A percentile compares a stretch with the other conserved stretches of the same genome.
These are phyloP conservation scores for Acephala macrosclerotiorum DNA, from an alignment of 2,329 filamentous ascomycete species.

Conservation along the genomic window DNA sequence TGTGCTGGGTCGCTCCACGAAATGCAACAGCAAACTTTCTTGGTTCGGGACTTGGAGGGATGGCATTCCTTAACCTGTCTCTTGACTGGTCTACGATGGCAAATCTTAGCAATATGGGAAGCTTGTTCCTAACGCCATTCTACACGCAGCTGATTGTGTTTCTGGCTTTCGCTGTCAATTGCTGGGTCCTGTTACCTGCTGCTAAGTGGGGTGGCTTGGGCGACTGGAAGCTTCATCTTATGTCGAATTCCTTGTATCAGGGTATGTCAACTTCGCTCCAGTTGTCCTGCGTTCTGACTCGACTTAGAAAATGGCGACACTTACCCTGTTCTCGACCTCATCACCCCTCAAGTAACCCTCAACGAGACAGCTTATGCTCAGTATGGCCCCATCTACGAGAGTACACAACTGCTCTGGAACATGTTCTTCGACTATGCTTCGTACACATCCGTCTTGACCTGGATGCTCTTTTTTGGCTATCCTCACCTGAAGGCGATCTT, in stretches of 20 bases:
- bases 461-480: constrained; percentile 64
- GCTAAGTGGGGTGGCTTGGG: constrained; percentile 65
- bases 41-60: constrained; percentile 66
- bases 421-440: constrained; percentile 69
- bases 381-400: constrained; percentile 63
- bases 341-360: constrained; percentile 44
- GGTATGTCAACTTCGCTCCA: constrained; percentile 44
- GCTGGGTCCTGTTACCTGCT: constrained; percentile 64
- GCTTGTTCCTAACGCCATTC: constrained; percentile 62
- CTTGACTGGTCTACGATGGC: constrained; percentile 68
- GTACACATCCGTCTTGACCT: constrained; percentile 63
- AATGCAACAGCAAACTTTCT: constrained; percentile 66
- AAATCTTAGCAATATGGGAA: constrained; percentile 50
- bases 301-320: constrained; percentile 42
- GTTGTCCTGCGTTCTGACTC: constrained; percentile 14
- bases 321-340: constrained; percentile 46
- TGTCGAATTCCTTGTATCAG: constrained; percentile 63
- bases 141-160: constrained; percentile 66
- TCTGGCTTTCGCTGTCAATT: constrained; percentile 60
- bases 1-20: constrained; percentile 68
- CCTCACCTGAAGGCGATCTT: constrained; percentile 54
- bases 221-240: constrained; percentile 59
- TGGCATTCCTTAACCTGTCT: constrained; percentile 66
- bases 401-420: constrained; percentile 63
- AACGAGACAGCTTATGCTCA: constrained; percentile 53